These are phyloP conservation scores for Gracilariopsis chorda DNA, from an alignment of 23 red algal genomes.

Conservation along the genomic window DNA sequence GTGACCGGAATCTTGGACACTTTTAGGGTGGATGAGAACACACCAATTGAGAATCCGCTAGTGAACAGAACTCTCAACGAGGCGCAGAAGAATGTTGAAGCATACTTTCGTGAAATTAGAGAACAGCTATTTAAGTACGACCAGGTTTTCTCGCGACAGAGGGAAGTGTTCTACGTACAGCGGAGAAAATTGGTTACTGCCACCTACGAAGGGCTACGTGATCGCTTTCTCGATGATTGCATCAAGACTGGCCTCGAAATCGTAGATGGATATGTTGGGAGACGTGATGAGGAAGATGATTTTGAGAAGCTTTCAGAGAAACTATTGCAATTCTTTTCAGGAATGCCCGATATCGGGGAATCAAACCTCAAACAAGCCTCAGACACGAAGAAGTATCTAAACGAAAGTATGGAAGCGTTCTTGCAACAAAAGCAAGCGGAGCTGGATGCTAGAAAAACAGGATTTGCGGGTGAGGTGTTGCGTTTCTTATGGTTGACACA, in stretches of 20 bases:
- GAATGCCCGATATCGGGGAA: not conserved
- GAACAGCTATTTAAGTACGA: slow-evolving; percentile 86
- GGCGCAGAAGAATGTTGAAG: slow-evolving; percentile 81
- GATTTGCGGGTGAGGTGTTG: slow-evolving; percentile 36
- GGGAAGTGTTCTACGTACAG: slow-evolving; percentile 71
- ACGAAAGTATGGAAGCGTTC: not conserved
- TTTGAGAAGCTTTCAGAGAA: slow-evolving; percentile 55
- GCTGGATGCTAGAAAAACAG: not conserved
- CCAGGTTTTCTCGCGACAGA: slow-evolving; percentile 76
- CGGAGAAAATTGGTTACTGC: slow-evolving; percentile 54
- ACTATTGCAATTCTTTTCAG: slow-evolving; percentile 70
- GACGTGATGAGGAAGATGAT: slow-evolving; percentile 40
- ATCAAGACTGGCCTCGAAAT: slow-evolving; percentile 59
- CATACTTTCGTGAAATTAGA: slow-evolving; percentile 91
- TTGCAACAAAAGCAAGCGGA: not conserved
- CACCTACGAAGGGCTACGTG: not conserved
- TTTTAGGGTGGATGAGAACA: slow-evolving; percentile 88
- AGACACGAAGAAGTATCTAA: not conserved
- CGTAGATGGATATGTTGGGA: slow-evolving; percentile 17
- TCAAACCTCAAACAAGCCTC: not conserved
- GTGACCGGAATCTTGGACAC: slow-evolving; percentile 79
- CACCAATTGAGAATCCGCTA: slow-evolving; percentile 88
- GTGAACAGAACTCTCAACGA: slow-evolving; percentile 78
- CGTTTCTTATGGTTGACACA: slow-evolving; percentile 85
- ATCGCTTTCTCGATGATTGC: slow-evolving; percentile 53